Base-by-base conservation (phyloP, 192 early-diverging fungal species). In the Lunasporangiospora selenospora region DNA sequence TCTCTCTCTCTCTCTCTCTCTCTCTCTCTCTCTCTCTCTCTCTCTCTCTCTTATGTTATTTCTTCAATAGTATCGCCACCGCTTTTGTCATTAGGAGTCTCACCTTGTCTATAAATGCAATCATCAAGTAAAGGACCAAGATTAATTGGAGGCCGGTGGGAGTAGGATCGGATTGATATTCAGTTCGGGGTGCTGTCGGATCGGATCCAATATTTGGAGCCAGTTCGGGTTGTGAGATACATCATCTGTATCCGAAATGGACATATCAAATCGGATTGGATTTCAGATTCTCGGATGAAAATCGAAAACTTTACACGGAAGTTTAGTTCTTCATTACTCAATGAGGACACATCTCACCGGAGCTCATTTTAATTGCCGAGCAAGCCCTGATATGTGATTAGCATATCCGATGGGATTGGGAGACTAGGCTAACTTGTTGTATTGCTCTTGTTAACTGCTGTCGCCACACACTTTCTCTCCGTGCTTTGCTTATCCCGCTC, bases 101-200 rank as follows among this genome's bases (percentile, higher is more conserved):
- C 75, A 4, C 66, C 65, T 76, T 77, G 51, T 66, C 51, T 39
- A 79, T 62, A 45, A 79, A 79, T 40, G 75, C 77, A 39, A 79
- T 62, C 76, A n/a, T n/a, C n/a, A n/a, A n/a, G n/a, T 62, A 21
- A 16, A 44, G 37, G 21, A 37, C 16, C n/a, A 10, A 6, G 5
- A 24, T 19, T 32, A 9, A 58, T 8, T 23, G 1, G 18, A 38
- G 9, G 23, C 18, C 16, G 44, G 5, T 21, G 13, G 2, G n/a
- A 39, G 32, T 8, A 31, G n/a, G 41, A 27, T 27, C 38, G 15
- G 36, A 13, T 5, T 19, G 27, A 8, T 9, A 15, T 23, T n/a
- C 16, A n/a, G 26, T 29, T 51, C n/a, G 0, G 16, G 11, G 2
- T n/a, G 15, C 33, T 10, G 18, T 32, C 23, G 32, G 6, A n/a